These are phyloP conservation scores for Trifolium subterraneum DNA, from an alignment of 306 rosid species.

Conservation along the genomic window DNA sequence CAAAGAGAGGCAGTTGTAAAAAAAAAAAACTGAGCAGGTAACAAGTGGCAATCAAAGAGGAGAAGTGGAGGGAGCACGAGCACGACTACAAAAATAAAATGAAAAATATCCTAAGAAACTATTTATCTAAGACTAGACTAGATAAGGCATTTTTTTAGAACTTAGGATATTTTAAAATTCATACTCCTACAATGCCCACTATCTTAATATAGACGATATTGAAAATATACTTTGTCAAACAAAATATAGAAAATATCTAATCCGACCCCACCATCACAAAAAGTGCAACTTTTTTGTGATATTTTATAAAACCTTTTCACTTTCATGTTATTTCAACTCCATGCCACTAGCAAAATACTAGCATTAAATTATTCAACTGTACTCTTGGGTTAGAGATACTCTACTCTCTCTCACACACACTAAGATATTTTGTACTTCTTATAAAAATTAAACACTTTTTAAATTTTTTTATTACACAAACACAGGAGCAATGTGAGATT, in stretches of 20 bases:
- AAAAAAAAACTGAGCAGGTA: background rate
- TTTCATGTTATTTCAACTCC: background rate
- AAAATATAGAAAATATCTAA: constrained; percentile 23
- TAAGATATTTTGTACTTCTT: no score
- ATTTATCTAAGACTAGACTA: no score
- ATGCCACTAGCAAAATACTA: constrained; percentile 8
- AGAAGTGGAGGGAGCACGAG: constrained; percentile 38
- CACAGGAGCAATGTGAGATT: no score
- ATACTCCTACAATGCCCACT: constrained; percentile 21
- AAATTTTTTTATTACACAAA: no score
- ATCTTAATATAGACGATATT: constrained; percentile 25
- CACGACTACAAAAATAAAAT: background rate
- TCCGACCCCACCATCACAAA: constrained; percentile 42
- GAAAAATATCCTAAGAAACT: background rate
- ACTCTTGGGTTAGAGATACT: background rate
- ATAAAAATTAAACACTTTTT: no score
- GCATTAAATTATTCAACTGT: constrained; percentile 3
- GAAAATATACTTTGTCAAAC: constrained; percentile 7
- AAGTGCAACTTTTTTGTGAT: background rate
- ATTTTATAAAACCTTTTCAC: constrained; percentile 1
- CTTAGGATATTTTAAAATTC: constrained; percentile 3
- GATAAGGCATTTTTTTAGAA: constrained; percentile 28
- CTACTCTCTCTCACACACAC: no score
- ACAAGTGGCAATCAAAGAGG: constrained; percentile 18
- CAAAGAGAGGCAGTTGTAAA: background rate